phyloP scores from a whole-genome alignment of 208 protist genomes.

The Angomonas deanei region DNA sequence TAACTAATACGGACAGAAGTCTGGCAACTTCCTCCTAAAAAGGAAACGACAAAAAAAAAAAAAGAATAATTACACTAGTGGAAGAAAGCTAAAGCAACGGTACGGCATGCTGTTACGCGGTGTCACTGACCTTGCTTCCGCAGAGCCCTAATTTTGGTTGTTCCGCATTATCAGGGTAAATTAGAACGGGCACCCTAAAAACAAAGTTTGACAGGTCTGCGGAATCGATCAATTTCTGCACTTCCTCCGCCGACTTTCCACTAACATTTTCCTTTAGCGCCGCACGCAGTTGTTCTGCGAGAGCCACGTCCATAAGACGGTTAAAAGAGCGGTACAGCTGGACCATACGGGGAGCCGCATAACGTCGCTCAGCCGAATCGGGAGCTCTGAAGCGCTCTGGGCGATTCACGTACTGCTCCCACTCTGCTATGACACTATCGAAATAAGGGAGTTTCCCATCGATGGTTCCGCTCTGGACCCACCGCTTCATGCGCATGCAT shows the following conservation, averaged over 20 bases:
- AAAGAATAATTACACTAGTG: not conserved
- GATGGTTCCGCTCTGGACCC: constrained; percentile 87
- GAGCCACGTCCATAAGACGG: constrained; percentile 78
- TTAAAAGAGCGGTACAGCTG: constrained; percentile 83
- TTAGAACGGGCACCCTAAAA: constrained; percentile 70
- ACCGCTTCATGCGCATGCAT: constrained; percentile 90
- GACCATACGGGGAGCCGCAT: constrained; percentile 81
- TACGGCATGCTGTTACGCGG: no score
- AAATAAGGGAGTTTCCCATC: constrained; percentile 78
- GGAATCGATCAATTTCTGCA: constrained; percentile 43
- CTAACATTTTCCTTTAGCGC: constrained; percentile 18
- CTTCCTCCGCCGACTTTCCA: constrained; percentile 32
- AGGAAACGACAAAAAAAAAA: not conserved
- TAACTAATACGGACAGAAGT: no score
- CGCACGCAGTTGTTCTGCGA: constrained; percentile 63
- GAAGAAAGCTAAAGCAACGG: not conserved
- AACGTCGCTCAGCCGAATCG: constrained; percentile 74
- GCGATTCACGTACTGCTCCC: constrained; percentile 89
- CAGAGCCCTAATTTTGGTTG: constrained; percentile 63
- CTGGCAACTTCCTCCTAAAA: no score
- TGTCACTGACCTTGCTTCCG: constrained; percentile 11
- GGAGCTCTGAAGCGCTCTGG: constrained; percentile 72
- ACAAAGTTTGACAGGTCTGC: constrained; percentile 54
- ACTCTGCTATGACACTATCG: constrained; percentile 81
- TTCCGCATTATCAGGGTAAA: constrained; percentile 62